A percentile compares a stretch with the other conserved stretches of the same genome.
Conservation (phyloP, 2,329 filamentous ascomycete species). For the Diaporthe longicolla region DNA sequence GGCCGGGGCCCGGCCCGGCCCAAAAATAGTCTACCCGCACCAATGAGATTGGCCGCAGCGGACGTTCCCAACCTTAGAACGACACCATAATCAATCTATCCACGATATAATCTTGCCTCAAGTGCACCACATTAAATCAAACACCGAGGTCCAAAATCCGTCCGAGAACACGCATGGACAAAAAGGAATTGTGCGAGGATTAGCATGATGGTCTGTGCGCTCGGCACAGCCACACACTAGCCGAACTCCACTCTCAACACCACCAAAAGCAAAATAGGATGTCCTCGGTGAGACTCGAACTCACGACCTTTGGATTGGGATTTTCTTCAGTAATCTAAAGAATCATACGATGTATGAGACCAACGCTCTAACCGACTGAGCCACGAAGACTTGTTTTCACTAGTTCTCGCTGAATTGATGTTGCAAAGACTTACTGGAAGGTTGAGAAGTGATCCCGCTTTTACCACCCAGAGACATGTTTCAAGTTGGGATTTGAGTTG, state of each 20-base stretch:
- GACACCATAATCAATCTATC: neutral
- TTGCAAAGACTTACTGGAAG: accelerated
- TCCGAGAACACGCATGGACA: neutral
- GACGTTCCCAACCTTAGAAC: neutral
- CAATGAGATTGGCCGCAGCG: neutral
- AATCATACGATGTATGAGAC: conserved; percentile 50
- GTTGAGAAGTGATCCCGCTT: neutral
- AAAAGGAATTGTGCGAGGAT: neutral
- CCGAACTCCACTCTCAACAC: neutral
- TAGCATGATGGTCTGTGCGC: neutral
- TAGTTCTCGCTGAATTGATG: neutral
- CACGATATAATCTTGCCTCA: too few species aligned
- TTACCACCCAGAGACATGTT: neutral
- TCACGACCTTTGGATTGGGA: conserved; percentile 53
- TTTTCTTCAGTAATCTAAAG: conserved; percentile 9
- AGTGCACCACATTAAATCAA: neutral
- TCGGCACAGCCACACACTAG: neutral
- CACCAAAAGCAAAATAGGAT: conserved; percentile 8
- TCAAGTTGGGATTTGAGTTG: neutral
- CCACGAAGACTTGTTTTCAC: conserved; percentile 48
- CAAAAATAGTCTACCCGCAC: neutral
- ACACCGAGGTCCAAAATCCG: neutral
- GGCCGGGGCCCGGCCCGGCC: too few species aligned
- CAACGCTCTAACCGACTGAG: conserved; percentile 58
- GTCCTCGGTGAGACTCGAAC: conserved; percentile 43